Evolutionary conservation across 371 early-diverging fungal genomes (phyloP).

Genomic region (Rhizopus stolonifer): DNA sequence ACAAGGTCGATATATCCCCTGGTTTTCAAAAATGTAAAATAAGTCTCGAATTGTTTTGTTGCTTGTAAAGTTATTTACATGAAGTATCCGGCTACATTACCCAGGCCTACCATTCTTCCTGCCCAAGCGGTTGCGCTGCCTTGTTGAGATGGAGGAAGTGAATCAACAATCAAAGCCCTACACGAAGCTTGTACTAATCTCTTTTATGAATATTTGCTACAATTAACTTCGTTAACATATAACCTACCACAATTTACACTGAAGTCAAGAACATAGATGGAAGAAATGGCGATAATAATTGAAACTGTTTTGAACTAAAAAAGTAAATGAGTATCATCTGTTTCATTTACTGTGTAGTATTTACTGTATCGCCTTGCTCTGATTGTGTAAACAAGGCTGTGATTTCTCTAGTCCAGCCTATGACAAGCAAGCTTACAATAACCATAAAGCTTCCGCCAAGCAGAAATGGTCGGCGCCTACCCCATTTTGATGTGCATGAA

Average conservation of each 20-base stretch:
- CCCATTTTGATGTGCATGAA: conserved; percentile 63
- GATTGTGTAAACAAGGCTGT: conserved; percentile 41
- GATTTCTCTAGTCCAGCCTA: conserved; percentile 85
- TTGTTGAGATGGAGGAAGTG: conserved; percentile 78
- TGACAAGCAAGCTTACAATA: conserved; percentile 60
- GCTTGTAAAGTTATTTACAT: conserved; percentile 44
- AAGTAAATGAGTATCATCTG: neutral
- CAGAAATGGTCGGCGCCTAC: conserved; percentile 76
- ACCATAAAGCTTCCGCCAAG: conserved; percentile 68
- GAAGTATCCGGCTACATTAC: conserved; percentile 85
- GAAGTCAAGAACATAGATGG: conserved; percentile 89
- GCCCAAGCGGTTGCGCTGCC: conserved; percentile 90
- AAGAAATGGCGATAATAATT: conserved; percentile 69
- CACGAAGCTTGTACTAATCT: conserved; percentile 77
- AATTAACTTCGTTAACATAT: neutral
- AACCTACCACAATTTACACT: conserved; percentile 80
- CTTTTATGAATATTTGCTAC: neutral
- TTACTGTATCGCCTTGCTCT: conserved; percentile 41
- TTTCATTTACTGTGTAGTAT: neutral
- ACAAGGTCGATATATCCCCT: conserved; percentile 82
- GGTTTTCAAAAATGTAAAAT: neutral
- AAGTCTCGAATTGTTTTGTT: neutral
- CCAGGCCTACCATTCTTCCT: conserved; percentile 86
- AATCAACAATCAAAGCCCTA: conserved; percentile 89
- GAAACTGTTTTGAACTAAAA: conserved; percentile 47